Evolutionary conservation across 2,329 filamentous ascomycete genomes (phyloP), one percentile per base, ranked within the genome.

Genomic region (Calonectria montana): DNA sequence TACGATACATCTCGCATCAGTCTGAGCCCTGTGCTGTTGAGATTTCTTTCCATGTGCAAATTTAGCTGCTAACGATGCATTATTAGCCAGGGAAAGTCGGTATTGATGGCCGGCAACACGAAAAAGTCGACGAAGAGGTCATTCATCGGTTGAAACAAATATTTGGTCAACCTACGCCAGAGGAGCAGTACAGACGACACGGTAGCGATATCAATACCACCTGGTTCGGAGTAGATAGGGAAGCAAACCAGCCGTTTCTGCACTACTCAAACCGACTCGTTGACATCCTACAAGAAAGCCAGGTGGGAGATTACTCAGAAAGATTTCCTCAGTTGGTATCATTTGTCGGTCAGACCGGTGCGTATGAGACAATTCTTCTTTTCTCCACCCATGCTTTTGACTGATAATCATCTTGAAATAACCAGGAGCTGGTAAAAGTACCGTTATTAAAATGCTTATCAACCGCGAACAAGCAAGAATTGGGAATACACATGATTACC

Each of bases 261-360:
- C 48, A 70, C 21, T 65, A 65, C n/a, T 65, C 67, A 23, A 61
- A 70, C 12, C 61, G 67, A 18, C 50, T 70, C 12, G 61, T 70
- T 18, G 61, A 70, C 23, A 61, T 70, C 4, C 41, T 70, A 12
- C 39, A 69, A 8, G 61, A 70, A 16, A 59, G 62, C 16, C 61
- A 59, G 21, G 29, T 65, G 15, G 67, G 41, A 37, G 29, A 65
- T 12, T 21, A 59, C 12, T 31, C 41, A 12, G 67, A 70, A 23
- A 21, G 67, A n/a, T 70, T 70, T 29, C 67, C 67, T 41, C 67
- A 70, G 7, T 43, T 70, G 1, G 67, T 70, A 15, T 70, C 67
- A 1, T 63, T 50, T 48, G 67, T 63, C 7, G 63, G 48, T n/a
- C 48, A 66, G 23, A 66, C 63, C 10, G 63, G 63, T 66, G 39